A percentile compares a stretch with the other conserved stretches of the same genome.
These are phyloP conservation scores for Auxenochlorella protothecoides DNA, from an alignment of 139 green algal species.

Conservation along the genomic window DNA sequence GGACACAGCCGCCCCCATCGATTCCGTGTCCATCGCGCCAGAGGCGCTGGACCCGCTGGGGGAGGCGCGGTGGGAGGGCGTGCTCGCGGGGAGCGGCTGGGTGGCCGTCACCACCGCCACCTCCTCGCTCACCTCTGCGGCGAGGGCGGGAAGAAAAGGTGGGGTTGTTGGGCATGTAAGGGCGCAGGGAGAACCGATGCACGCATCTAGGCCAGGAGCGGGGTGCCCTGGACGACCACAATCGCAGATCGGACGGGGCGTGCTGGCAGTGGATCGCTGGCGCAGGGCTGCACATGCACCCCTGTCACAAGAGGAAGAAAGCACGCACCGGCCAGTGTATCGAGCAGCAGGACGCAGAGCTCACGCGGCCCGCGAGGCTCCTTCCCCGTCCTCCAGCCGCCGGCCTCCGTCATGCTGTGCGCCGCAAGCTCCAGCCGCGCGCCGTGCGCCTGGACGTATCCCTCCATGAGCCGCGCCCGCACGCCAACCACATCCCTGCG, in stretches of 20 bases:
- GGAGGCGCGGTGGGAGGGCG: neutral
- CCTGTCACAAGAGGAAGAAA: too few species aligned
- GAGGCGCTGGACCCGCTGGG: neutral
- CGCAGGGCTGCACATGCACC: too few species aligned
- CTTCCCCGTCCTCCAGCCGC: slow-evolving; percentile 37
- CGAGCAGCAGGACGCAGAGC: slow-evolving; percentile 52
- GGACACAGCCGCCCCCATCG: neutral
- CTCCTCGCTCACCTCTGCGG: slow-evolving; percentile 24
- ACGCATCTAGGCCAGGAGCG: too few species aligned
- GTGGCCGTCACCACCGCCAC: slow-evolving; percentile 27
- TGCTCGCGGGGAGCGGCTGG: slow-evolving; percentile 2
- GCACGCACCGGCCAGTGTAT: slow-evolving; percentile 28
- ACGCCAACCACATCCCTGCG: slow-evolving; percentile 26
- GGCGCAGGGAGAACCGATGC: too few species aligned
- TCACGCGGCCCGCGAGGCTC: slow-evolving; percentile 46
- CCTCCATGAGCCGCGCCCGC: slow-evolving; percentile 33
- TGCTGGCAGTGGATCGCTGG: too few species aligned
- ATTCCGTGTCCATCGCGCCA: too few species aligned
- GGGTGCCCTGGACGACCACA: too few species aligned
- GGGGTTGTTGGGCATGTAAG: too few species aligned
- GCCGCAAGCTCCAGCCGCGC: slow-evolving; percentile 44
- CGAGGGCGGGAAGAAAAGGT: neutral
- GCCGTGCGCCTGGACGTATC: slow-evolving; percentile 55
- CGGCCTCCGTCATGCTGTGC: slow-evolving; percentile 22
- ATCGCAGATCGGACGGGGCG: too few species aligned